These are phyloP conservation scores for Lepidium didymum DNA, from an alignment of 345 rosid genomes.

Conservation along the genomic window DNA sequence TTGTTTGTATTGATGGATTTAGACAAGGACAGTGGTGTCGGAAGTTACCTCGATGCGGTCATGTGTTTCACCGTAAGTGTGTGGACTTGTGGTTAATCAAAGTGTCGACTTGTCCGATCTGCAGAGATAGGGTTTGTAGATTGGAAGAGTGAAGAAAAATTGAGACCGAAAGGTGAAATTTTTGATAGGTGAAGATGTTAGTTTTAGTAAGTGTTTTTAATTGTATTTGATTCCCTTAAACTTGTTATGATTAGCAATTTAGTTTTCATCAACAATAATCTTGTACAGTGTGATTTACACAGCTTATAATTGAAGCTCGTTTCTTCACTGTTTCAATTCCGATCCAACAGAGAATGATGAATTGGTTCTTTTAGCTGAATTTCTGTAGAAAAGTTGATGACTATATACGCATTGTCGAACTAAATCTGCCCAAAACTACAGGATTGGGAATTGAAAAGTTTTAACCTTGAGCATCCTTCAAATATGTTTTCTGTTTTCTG, in stretches of 20 bases:
- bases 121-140: conserved; percentile 43
- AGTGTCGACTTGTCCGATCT: conserved; percentile 65
- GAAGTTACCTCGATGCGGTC: conserved; percentile 59
- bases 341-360: neutral
- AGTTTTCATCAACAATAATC: conserved; percentile 4
- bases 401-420: neutral
- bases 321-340: neutral
- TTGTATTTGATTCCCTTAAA: neutral
- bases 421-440: neutral
- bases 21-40: conserved; percentile 85
- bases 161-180: conserved; percentile 6
- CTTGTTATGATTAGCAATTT: neutral
- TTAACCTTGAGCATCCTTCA: neutral
- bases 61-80: conserved; percentile 70
- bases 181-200: conserved; percentile 11
- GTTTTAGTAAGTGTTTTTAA: conserved; percentile 19
- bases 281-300: conserved; percentile 3
- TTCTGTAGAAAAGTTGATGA: neutral
- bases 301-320: neutral
- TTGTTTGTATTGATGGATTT: conserved; percentile 66
- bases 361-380: neutral
- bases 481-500: neutral
- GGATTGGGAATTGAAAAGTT: neutral
- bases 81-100: conserved; percentile 77
- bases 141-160: conserved; percentile 11